phyloP scores from a whole-genome alignment of 1,284 basidiomycete species.

The Ustilago xerochloae region DNA sequence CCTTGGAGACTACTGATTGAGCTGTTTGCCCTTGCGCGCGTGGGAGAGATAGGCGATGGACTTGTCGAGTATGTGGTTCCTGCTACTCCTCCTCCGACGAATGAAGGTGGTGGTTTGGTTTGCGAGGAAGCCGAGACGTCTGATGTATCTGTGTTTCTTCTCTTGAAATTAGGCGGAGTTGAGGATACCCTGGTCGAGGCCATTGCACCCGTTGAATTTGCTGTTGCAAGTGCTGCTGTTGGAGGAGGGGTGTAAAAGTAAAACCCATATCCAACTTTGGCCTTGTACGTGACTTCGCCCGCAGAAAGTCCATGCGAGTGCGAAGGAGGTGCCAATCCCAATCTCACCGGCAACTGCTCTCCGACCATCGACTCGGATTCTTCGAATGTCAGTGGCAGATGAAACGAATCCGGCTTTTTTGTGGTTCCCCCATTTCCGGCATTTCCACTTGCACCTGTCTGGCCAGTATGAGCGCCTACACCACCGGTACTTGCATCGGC shows the following conservation, averaged over 20 bases:
- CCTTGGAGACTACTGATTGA: constrained; percentile 8
- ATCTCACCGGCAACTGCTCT: constrained; percentile 50
- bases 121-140: constrained; percentile 3
- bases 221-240: background rate
- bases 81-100: no score
- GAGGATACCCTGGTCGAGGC: constrained; percentile 2
- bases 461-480: background rate
- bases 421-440: background rate
- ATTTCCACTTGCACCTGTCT: background rate
- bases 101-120: no score
- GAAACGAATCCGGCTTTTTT: constrained; percentile 29
- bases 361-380: constrained; percentile 31
- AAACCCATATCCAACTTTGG: constrained; percentile 43
- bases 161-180: no score
- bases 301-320: constrained; percentile 22
- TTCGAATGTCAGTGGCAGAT: constrained; percentile 29
- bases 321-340: constrained; percentile 53
- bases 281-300: constrained; percentile 38
- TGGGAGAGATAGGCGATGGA: constrained; percentile 17
- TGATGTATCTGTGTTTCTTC: constrained; percentile 20
- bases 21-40: constrained; percentile 23
- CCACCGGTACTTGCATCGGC: background rate
- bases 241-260: constrained; percentile 58
- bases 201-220: no score
- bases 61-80: constrained; percentile 1